Percentiles rank a stretch among this genome's conserved stretches.
Conservation (phyloP, 1,284 basidiomycete species). For the Boletus semigastroideus region DNA sequence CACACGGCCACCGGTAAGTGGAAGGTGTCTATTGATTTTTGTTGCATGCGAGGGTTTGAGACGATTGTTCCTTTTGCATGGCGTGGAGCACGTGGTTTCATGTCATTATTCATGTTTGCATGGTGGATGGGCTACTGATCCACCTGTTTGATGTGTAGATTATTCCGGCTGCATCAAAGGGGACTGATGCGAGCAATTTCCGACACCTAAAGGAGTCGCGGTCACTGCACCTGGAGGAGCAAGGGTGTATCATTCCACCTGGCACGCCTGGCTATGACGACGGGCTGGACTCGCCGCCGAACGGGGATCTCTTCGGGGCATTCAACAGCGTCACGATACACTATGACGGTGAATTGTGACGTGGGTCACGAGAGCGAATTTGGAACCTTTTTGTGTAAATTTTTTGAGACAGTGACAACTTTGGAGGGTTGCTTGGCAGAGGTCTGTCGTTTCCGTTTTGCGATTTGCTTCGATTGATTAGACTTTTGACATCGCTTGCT, state of each 20-base stretch:
- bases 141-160: constrained; percentile 52
- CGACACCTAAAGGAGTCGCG: constrained; percentile 87
- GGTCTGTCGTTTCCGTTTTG: constrained; percentile 19
- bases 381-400: constrained; percentile 4
- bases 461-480: constrained; percentile 18
- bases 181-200: constrained; percentile 88
- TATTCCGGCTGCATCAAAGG: constrained; percentile 80
- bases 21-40: constrained; percentile 5
- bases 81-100: constrained; percentile 12
- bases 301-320: constrained; percentile 69
- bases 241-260: constrained; percentile 38
- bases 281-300: constrained; percentile 44
- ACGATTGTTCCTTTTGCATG: neutral
- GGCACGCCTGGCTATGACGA: constrained; percentile 43
- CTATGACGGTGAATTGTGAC: constrained; percentile 65
- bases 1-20: constrained; percentile 86
- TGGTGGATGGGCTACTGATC: constrained; percentile 22
- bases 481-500: constrained; percentile 23
- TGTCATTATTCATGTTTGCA: constrained; percentile 5
- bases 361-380: neutral
- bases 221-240: constrained; percentile 84
- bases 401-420: constrained; percentile 2
- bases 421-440: constrained; percentile 10
- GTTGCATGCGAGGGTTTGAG: neutral
- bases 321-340: constrained; percentile 89